Evolutionary conservation across 352 stramenopile genomes (phyloP).

Genomic region (Saprolegnia parasitica): DNA sequence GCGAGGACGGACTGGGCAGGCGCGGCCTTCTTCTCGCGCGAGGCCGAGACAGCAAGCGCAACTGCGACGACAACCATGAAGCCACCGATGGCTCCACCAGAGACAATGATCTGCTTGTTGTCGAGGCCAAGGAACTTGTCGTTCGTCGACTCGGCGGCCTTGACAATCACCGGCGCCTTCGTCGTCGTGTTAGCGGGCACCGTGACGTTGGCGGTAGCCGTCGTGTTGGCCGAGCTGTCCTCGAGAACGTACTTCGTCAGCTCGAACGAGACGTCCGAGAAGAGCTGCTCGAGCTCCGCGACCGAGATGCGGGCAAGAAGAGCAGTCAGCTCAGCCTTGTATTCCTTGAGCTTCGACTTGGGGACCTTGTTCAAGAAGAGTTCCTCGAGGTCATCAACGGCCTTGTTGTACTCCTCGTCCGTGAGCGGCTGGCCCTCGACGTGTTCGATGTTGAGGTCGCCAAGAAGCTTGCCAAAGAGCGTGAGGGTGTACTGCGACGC

Average conservation of each 20-base stretch:
- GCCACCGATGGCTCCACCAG: conserved; percentile 14
- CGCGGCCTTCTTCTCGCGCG: conserved; percentile 22
- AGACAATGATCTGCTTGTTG: conserved; percentile 6
- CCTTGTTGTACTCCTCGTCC: conserved; percentile 20
- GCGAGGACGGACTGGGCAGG: conserved; percentile 15
- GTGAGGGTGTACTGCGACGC: conserved; percentile 7
- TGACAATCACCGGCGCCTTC: not conserved
- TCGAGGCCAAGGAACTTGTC: not conserved
- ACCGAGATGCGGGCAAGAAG: conserved; percentile 14
- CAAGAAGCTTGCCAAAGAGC: conserved; percentile 6
- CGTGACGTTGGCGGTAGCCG: not conserved
- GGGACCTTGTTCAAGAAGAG: not conserved
- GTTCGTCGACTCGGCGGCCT: not conserved
- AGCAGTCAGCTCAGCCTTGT: not conserved
- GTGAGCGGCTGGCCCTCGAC: conserved; percentile 14
- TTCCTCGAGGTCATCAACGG: conserved; percentile 10
- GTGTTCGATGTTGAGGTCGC: conserved; percentile 20
- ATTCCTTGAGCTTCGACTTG: conserved; percentile 19
- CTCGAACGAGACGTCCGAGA: conserved; percentile 11
- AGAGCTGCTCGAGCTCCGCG: conserved; percentile 19
- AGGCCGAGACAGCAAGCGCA: conserved; percentile 12
- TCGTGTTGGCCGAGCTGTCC: conserved; percentile 3
- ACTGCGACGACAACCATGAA: conserved; percentile 17
- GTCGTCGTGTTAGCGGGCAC: not conserved
- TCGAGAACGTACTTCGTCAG: conserved; percentile 13